phyloP scores from a whole-genome alignment of 2,329 filamentous ascomycete species.

The Leptoxyphium fumago region DNA sequence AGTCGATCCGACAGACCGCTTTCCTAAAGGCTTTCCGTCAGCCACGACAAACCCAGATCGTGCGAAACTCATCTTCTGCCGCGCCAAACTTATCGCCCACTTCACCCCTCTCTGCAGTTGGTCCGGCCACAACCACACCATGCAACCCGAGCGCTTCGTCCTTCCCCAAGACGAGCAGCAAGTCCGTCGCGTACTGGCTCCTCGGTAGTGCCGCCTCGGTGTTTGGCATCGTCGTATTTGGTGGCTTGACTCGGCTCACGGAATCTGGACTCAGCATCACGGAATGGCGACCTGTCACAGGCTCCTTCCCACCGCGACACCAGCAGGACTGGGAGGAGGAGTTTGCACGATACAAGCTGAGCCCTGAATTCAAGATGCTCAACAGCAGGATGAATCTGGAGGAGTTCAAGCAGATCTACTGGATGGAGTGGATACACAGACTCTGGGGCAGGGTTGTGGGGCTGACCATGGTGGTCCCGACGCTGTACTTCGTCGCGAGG shows the following conservation, averaged over 20 bases:
- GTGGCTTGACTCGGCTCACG: slow-evolving; percentile 81
- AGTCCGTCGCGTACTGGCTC: slow-evolving; percentile 79
- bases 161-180: slow-evolving; percentile 39
- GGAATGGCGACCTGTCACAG: slow-evolving; percentile 95
- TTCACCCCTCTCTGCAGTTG: too few species aligned
- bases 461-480: slow-evolving; percentile 74
- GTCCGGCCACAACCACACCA: too few species aligned
- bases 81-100: slow-evolving; percentile 1
- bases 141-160: slow-evolving; percentile 4
- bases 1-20: slow-evolving; percentile 17
- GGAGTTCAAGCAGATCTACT: slow-evolving; percentile 98
- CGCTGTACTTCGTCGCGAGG: slow-evolving; percentile 72
- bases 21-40: slow-evolving; percentile 21
- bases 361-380: slow-evolving; percentile 80
- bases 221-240: slow-evolving; percentile 93
- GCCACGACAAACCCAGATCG: slow-evolving; percentile 8
- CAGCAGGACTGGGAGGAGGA: slow-evolving; percentile 77
- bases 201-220: slow-evolving; percentile 82
- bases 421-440: slow-evolving; percentile 96
- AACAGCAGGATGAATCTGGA: slow-evolving; percentile 85
- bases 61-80: slow-evolving; percentile 8
- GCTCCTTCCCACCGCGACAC: slow-evolving; percentile 70
- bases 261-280: slow-evolving; percentile 97
- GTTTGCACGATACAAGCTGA: slow-evolving; percentile 81
- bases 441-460: slow-evolving; percentile 90